Evolutionary conservation across 2,329 filamentous ascomycete genomes (phyloP).

Genomic region (Colletotrichum melonis): DNA sequence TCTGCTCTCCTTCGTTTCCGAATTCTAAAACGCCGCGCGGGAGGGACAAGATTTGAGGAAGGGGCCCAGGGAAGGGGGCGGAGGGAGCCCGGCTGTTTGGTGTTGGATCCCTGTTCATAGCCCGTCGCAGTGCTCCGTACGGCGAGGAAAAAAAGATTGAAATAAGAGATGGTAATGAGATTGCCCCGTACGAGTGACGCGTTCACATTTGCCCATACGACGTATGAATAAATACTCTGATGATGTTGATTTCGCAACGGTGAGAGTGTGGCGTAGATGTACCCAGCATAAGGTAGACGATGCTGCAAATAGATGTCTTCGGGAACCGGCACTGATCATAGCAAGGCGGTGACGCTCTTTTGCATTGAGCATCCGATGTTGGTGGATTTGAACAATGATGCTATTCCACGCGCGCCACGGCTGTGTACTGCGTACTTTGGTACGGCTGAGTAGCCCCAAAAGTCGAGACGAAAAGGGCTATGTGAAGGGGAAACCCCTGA

Average conservation of each 20-base stretch:
- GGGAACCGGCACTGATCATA: background rate
- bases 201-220: background rate
- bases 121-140: background rate
- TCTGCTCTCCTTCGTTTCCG: background rate
- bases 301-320: background rate
- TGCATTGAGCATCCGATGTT: background rate
- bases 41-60: background rate
- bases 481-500: slow-evolving; percentile 27
- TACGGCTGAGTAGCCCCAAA: background rate
- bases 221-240: background rate
- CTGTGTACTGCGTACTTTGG: background rate
- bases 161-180: slow-evolving; percentile 1
- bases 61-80: slow-evolving; percentile 4
- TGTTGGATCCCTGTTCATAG: background rate
- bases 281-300: background rate
- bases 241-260: background rate
- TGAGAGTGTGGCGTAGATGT: background rate
- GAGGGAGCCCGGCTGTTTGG: slow-evolving; percentile 14
- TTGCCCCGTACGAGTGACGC: slow-evolving; percentile 11
- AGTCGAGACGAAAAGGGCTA: background rate
- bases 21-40: background rate
- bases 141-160: background rate
- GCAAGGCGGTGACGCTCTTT: background rate
- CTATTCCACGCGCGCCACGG: no score
- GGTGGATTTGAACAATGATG: background rate